Evolutionary conservation across 352 stramenopile genomes (phyloP), one percentile per base, ranked within the genome.

Genomic region (Phytophthora syringae): DNA sequence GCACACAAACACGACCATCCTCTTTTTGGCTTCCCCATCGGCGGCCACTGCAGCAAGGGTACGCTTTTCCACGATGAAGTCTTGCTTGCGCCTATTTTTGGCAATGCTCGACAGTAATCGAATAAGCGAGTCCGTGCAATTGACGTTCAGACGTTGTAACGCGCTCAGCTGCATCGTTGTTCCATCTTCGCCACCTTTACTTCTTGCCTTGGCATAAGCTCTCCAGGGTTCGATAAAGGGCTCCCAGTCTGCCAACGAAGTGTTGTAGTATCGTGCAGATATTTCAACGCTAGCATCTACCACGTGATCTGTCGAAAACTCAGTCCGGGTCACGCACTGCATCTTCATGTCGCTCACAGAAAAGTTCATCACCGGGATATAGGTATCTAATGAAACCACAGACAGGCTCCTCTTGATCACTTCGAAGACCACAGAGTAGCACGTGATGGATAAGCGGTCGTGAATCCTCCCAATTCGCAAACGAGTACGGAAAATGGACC

Each of bases 281-380:
- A 96, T 83, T 47, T 94, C 82, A 4, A 94, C 64, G 30, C 84
- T 94, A 13, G 86, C 86, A 66, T 94, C 86, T 34, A 94, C 51
- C 1, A 80, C 64, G 28, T 80, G 86, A 52, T 96, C 87, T 10
- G 56, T 67, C 28, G 57, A 76, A 32, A 93, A 88, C 54, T 96
- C 87, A 0, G 79, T 92, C 16, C 80, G 76, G 1, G 85, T 94
- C 57, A 88, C 60, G 25, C 74, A 79, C 24, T 90, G 77, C 61
- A 93, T 72, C 52, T 92, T 91, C 74, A 95, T 92, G 56, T 95
- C 83, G 40, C 81, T 89, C 28, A 97, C 60, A 0, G 86, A 91
- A 27, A 95, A 88, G 57, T 95, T 97, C 80, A 95, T 95, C 32
- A 97, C 88, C 1, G 89, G 89, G 53, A 97, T 97, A 51, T 95